Base-by-base conservation (phyloP, 1,284 basidiomycete genomes). In the Moesziomyces aphidis region DNA sequence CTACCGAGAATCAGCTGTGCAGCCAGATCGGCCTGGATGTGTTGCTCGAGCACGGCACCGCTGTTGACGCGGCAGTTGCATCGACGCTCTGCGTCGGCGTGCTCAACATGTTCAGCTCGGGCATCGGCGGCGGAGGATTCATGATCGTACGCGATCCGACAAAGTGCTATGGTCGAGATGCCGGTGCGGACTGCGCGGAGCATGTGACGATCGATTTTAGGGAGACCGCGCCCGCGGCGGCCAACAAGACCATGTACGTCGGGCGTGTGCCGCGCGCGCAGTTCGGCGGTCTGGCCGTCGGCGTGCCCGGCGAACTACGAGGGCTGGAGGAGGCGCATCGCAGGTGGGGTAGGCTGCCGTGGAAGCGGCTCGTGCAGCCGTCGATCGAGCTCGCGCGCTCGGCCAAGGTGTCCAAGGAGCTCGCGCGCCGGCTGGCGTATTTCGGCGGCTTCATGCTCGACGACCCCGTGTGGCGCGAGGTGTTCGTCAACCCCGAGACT, bases 1-100 rank as follows among this genome's bases (percentile, higher is more conserved):
- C 79, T 4, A 70, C 76, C 15, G 79, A 81, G 31, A 79, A 75
- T 39, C 49, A 53, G 43, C 49, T 73, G 15, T 81, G 79, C 60
- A 64, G 59, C 48, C 21, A 55, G 15, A 64, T 81, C 22, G 79
- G 79, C 3, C 39, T 78, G 34, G 76, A 78, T 46, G 80, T 86
- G 1, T 67, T 86, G 21, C 72, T 79, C 83, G 89, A 90, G 8
- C 94, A 93, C 34, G 96, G 95, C 19, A 95, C 93, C 71, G 95
- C 95, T 0, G 90, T 96, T 11, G 96, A 98, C 78, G 91, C 95
- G 1, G 91, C 91, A 0, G 89, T 97, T 55, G 90, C 91, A 1
- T 73, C 85, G 3, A 78, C 82, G 13, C 76, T 86, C 22, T 87
- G 86, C 49, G 83, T 86, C 11, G 86, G 86, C 4, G 80, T 79